Evolutionary conservation across 306 rosid species (phyloP).

Genomic region (Benincasa hispida): DNA sequence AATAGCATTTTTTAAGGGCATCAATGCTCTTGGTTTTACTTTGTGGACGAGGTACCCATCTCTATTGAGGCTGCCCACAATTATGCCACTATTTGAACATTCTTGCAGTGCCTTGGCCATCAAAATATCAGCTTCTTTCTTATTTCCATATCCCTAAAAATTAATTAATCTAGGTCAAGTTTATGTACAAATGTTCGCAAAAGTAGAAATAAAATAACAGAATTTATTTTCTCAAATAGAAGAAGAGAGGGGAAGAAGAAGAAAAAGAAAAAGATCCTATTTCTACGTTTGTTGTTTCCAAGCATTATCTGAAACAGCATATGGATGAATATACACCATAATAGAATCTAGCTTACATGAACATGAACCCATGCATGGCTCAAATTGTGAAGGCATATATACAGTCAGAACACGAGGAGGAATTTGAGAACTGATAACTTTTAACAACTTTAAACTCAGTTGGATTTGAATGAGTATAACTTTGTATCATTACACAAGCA

Average conservation of each 20-base stretch:
- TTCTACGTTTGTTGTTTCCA: no score
- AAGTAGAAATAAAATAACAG: no score
- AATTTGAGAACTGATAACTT: not conserved
- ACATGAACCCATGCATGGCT: not conserved
- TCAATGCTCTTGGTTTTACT: constrained; percentile 74
- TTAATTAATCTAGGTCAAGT: no score
- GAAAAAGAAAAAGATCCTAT: no score
- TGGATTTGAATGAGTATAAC: not conserved
- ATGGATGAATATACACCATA: not conserved
- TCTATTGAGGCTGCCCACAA: constrained; percentile 81
- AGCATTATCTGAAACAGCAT: not conserved
- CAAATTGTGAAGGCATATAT: not conserved
- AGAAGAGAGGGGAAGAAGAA: no score
- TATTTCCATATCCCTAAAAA: constrained; percentile 27
- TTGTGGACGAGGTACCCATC: constrained; percentile 90
- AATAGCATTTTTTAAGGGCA: constrained; percentile 82
- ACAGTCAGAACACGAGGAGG: not conserved
- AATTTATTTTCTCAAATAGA: no score
- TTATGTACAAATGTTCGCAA: no score
- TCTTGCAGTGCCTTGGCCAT: constrained; percentile 90
- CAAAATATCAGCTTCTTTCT: constrained; percentile 75
- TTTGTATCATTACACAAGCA: not conserved
- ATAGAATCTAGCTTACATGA: not conserved
- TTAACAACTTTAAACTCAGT: not conserved
- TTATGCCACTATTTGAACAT: constrained; percentile 77